Evolutionary conservation across 306 rosid genomes (phyloP), one percentile per base, ranked within the genome.

Genomic region (Hippophae gyantsensis): DNA sequence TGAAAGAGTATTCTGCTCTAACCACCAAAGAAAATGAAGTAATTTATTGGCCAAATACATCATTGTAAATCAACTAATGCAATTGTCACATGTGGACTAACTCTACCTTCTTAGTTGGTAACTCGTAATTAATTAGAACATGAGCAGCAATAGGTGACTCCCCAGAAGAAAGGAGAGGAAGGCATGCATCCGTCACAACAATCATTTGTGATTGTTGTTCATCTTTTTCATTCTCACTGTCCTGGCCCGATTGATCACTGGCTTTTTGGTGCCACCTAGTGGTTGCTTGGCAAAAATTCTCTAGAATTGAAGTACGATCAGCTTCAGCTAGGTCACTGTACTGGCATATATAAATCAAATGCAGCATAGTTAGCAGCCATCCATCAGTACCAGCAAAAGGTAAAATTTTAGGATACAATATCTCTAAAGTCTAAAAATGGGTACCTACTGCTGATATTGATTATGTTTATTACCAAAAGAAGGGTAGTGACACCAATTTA

Each of bases 301-400:
- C 99, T 18, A 88, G 52, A 40, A 77, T 54, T 32, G 12, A 58
- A 67, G 78, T 75, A 43, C 96, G 93, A 68, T 88, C 93, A 57
- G 81, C 75, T 73, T 82, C 99, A 32, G 78, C 88, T n/a, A 88
- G 90, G 82, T 92, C 99, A 74, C 86, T 82, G 79, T 92, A 82
- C 95, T 92, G 87, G 52, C 49, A 77, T 27, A 40, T 11, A 25
- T 47, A 44, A 70, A 63, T 56, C 69, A 18, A 46, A 5, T 57
- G 60, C 60, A 8, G 32, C 42, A 23, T 26, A 40, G 50, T 67
- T 58, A 77, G 63, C 47, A 62, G 52, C 46, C 64, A 56, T 5
- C 5, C 9, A 46, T 42, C 38, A 13, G 66, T 10, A 14, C 12
- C 11, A 5, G 61, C 6, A 58, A 67, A 7, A 6, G 14, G 7